Conservation (phyloP, 805 yeast genomes). For the Metschnikowia baotianmanensis region DNA sequence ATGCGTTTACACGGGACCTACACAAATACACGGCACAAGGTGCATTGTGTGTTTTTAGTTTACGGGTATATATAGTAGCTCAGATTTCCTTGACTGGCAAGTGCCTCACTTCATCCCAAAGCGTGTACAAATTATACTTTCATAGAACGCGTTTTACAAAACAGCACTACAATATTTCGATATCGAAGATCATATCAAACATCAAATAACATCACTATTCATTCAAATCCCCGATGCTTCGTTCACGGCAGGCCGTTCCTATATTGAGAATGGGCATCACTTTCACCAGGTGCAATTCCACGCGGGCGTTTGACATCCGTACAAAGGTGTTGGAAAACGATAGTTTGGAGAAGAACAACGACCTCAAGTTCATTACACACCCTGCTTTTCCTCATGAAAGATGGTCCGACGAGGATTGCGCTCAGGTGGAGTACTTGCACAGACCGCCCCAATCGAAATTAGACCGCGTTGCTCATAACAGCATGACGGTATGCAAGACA, state of each 20-base stretch:
- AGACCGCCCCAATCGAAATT: constrained; percentile 45
- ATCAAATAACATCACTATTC: too few species aligned
- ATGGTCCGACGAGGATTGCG: constrained; percentile 31
- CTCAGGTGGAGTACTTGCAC: constrained; percentile 48
- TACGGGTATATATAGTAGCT: too few species aligned
- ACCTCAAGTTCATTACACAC: constrained; percentile 37
- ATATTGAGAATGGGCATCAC: constrained; percentile 1
- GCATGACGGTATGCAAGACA: constrained; percentile 44
- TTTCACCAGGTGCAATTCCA: constrained; percentile 2
- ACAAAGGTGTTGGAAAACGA: constrained; percentile 16
- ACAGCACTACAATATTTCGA: too few species aligned
- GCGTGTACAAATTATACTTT: too few species aligned
- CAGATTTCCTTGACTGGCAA: too few species aligned
- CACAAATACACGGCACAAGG: too few species aligned
- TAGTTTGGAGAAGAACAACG: constrained; percentile 24
- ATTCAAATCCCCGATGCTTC: neutral
- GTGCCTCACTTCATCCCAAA: too few species aligned
- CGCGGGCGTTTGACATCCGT: constrained; percentile 11
- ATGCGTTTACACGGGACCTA: too few species aligned
- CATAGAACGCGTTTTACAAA: too few species aligned
- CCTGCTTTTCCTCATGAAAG: constrained; percentile 39
- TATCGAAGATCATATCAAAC: too few species aligned
- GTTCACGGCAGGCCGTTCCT: neutral
- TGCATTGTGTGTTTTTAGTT: too few species aligned
- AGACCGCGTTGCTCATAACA: constrained; percentile 51